Evolutionary conservation across 1,139 yeast species (phyloP).

Genomic region (Pichia sp.): DNA sequence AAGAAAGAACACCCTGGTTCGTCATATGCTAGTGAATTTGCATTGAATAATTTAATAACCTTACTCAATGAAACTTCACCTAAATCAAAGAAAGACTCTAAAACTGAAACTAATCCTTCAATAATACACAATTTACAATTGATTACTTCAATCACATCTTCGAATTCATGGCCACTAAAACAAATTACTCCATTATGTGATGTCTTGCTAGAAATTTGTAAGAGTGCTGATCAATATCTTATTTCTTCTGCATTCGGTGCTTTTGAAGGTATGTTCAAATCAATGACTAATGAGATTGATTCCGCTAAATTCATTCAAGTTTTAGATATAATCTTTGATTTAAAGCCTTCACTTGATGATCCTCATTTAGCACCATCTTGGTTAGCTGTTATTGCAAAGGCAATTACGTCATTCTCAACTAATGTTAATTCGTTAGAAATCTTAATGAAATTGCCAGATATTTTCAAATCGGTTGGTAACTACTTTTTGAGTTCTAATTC

Average conservation of each 20-base stretch:
- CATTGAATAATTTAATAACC: conserved; percentile 49
- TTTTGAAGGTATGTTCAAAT: conserved; percentile 75
- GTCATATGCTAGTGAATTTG: conserved; percentile 58
- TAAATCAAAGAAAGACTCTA: conserved; percentile 13
- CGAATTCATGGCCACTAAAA: conserved; percentile 75
- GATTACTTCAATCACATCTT: conserved; percentile 57
- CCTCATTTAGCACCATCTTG: conserved; percentile 86
- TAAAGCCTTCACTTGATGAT: conserved; percentile 78
- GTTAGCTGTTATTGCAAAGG: conserved; percentile 92
- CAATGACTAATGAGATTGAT: conserved; percentile 60
- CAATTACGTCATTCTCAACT: conserved; percentile 59
- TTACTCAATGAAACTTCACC: conserved; percentile 36
- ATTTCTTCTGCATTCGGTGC: conserved; percentile 79
- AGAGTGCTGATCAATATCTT: conserved; percentile 76
- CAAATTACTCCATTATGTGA: conserved; percentile 73
- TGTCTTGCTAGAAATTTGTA: conserved; percentile 63
- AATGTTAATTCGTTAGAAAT: conserved; percentile 51
- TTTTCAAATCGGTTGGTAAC: conserved; percentile 50
- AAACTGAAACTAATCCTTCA: conserved; percentile 40
- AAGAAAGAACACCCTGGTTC: conserved; percentile 73
- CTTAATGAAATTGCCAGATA: conserved; percentile 47
- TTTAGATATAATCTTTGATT: conserved; percentile 64
- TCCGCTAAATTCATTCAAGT: conserved; percentile 56
- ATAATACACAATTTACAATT: conserved; percentile 75
- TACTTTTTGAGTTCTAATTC: conserved; percentile 63